Base-by-base conservation (phyloP, 371 early-diverging fungal species). In the Mycotypha africana region DNA sequence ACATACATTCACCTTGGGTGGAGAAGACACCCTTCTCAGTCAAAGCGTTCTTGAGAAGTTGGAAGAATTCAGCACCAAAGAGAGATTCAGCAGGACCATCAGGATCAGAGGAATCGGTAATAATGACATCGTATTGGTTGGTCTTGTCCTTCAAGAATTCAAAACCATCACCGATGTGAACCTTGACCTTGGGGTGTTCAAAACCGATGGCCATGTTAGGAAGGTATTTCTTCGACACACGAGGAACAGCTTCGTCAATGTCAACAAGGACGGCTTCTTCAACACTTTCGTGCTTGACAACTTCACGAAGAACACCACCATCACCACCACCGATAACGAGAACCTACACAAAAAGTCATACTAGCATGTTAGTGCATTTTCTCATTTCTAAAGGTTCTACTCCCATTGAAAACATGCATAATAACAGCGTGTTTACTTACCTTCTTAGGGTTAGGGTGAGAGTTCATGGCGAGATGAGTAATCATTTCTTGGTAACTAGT, bases 251-350 rank as follows among this genome's bases (percentile, higher is more conserved):
- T 66, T 94, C 96, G 69, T 97, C 97, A 59, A 97, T 97, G 48
- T 97, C 97, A 61, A 95, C 95, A 36, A 96, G 78, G 17, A 79
- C 84, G 40, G 91, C 95, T 33, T 33, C 34, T 70, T 92, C 91
- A 45, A 96, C 90, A 49, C 80, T 79, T 21, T 87, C 83, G 74
- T 97, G 96, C 81, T 95, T 95, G 73, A 95, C 90, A 38, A 93
- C 81, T 67, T 97, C 98, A 53, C 98, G 91, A 35, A 97, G 79
- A 26, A 97, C 95, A 60, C 98, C 98, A 64, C 97, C 98, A 62
- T 97, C 98, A 51, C 98, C 98, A 58, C 98, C 97, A 57, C 98
- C 98, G 68, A 97, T 93, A 40, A 97, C 97, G 48, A 97, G 81
- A 31, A 97, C 94, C 89, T 86, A 35, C 9, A 14, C 4, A n/a